Base-by-base conservation (phyloP, 352 stramenopile species). In the Pythium brachiatum region DNA sequence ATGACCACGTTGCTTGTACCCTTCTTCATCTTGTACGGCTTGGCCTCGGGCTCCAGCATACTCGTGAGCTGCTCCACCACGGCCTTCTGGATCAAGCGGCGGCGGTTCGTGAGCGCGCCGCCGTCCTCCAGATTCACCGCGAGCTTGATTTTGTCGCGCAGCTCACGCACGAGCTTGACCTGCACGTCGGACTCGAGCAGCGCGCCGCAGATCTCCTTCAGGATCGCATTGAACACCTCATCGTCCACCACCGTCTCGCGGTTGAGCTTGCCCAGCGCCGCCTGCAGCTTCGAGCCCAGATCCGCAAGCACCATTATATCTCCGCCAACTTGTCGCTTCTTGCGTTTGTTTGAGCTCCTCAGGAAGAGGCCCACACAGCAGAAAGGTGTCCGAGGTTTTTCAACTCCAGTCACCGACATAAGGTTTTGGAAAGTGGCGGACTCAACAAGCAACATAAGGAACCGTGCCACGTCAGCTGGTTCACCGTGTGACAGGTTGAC, bases 1-100 rank as follows among this genome's bases (percentile, higher is more conserved):
- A 97, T 98, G 65, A 97, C 82, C 44, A 97, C 90, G 65, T 97
- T 97, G 72, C 75, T 90, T 63, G 93, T 85, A 26, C 86, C 90
- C 59, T 96, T 95, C 66, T 96, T 93, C 68, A 96, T 86, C 75
- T 96, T 92, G 76, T 94, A 97, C 5, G 88, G 83, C 64, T 92
- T 75, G 38, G 79, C 74, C 41, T 96, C 86, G 0, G 81, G 88
- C 62, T 95, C 83, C 31, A 97, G 81, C 88, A 98, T 95, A 51
- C 76, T 74, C 41, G 95, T 90, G 41, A 97, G 70, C 67, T 95
- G 88, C 60, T 97, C 89, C 41, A 95, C 88, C 34, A 98, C 86
- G 25, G 89, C 85, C 68, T 97, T 96, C 68, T 97, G 86, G 67
- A 97, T 97, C 25, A 96, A 66, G 16, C 83, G 79, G n/a, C 81